phyloP scores from a whole-genome alignment of 1,284 basidiomycete genomes.

The Ganoderma leucocontextum region DNA sequence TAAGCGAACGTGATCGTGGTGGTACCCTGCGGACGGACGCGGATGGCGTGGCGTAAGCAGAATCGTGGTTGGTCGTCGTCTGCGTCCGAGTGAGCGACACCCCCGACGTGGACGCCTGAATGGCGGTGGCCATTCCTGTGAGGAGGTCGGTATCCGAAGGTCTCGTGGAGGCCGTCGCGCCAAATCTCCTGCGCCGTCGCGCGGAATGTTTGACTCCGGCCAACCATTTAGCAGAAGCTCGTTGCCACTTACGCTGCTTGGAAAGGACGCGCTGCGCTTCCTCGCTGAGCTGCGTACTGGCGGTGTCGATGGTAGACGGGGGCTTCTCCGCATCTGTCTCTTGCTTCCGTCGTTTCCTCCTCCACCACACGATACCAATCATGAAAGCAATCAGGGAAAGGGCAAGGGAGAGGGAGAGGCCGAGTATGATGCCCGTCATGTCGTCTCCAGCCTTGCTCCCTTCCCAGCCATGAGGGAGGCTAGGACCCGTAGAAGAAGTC shows the following conservation, averaged over 20 bases:
- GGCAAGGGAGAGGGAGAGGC: slow-evolving; percentile 62
- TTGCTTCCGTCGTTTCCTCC: slow-evolving; percentile 45
- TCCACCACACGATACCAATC: slow-evolving; percentile 58
- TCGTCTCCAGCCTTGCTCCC: slow-evolving; percentile 32
- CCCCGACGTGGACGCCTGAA: slow-evolving; percentile 29
- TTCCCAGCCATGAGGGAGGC: slow-evolving; percentile 59
- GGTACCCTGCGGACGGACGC: slow-evolving; percentile 20
- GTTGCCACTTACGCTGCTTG: slow-evolving; percentile 67
- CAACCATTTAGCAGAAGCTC: slow-evolving; percentile 70
- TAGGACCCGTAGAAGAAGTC: slow-evolving; percentile 16
- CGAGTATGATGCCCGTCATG: slow-evolving; percentile 53
- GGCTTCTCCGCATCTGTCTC: slow-evolving; percentile 47
- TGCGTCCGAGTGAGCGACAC: slow-evolving; percentile 30
- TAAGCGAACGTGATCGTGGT: slow-evolving; percentile 24
- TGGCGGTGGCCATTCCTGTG: slow-evolving; percentile 18
- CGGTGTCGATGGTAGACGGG: slow-evolving; percentile 45
- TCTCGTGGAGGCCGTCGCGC: slow-evolving; percentile 19
- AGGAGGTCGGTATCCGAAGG: slow-evolving; percentile 28
- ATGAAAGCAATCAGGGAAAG: slow-evolving; percentile 59
- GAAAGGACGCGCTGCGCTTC: slow-evolving; percentile 53
- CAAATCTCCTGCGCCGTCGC: slow-evolving; percentile 55
- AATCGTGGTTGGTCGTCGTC: slow-evolving; percentile 10
- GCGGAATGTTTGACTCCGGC: slow-evolving; percentile 62
- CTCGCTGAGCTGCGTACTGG: slow-evolving; percentile 43
- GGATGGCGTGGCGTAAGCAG: slow-evolving; percentile 15